Conservation (phyloP, 805 yeast genomes). For the Saccharomycopsis sp. region DNA sequence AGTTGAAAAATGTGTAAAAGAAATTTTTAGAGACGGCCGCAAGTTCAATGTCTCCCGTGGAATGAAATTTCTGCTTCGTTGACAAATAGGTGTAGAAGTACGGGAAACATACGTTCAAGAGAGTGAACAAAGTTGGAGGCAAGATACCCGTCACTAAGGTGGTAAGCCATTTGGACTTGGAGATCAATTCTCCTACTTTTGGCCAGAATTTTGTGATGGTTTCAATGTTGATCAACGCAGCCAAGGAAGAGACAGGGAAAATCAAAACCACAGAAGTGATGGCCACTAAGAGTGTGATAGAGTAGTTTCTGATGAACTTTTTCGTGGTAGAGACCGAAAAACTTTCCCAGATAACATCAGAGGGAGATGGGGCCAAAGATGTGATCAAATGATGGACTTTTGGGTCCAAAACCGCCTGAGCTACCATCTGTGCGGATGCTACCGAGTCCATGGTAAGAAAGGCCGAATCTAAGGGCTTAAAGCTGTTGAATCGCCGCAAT, state of each 20-base stretch:
- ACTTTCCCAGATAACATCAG: constrained; percentile 89
- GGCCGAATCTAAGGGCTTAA: constrained; percentile 46
- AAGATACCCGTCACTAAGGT: constrained; percentile 55
- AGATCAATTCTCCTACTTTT: constrained; percentile 45
- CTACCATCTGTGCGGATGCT: constrained; percentile 93
- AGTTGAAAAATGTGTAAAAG: constrained; percentile 52
- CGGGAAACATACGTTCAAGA: constrained; percentile 47
- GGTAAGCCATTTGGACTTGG: constrained; percentile 44
- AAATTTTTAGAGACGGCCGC: constrained; percentile 53
- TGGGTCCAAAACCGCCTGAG: constrained; percentile 92
- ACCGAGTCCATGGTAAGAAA: constrained; percentile 93
- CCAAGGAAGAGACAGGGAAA: constrained; percentile 49
- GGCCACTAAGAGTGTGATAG: constrained; percentile 38
- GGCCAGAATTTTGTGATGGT: constrained; percentile 55
- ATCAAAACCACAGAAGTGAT: constrained; percentile 45
- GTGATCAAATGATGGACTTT: constrained; percentile 77
- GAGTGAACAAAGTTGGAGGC: constrained; percentile 53
- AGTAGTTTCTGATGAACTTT: constrained; percentile 30
- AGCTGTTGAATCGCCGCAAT: constrained; percentile 30
- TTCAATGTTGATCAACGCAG: constrained; percentile 49
- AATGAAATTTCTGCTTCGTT: constrained; percentile 44
- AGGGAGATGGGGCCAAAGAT: constrained; percentile 89
- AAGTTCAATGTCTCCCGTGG: constrained; percentile 53
- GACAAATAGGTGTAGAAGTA: constrained; percentile 48
- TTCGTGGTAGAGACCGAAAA: constrained; percentile 59